These are phyloP conservation scores for Crucibulum parvulum DNA, from an alignment of 1,284 basidiomycete species.

Conservation along the genomic window DNA sequence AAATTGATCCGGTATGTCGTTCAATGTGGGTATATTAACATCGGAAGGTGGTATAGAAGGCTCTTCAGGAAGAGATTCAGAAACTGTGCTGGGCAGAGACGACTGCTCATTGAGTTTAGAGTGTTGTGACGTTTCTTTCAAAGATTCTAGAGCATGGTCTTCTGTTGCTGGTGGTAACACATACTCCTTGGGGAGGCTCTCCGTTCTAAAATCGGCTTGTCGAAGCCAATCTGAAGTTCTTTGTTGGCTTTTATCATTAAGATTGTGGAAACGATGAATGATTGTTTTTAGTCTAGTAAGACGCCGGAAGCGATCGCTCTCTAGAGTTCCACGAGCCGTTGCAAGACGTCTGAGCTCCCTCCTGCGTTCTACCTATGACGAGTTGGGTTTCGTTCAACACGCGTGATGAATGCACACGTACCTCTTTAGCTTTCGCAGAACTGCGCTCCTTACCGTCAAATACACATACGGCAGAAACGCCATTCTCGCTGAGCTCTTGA, in stretches of 20 bases:
- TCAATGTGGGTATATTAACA: no score
- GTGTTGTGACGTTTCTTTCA: no score
- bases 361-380: conserved; percentile 49
- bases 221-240: background rate
- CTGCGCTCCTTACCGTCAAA: conserved; percentile 77
- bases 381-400: background rate
- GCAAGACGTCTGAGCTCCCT: conserved; percentile 52
- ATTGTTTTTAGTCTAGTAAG: background rate
- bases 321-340: conserved; percentile 57
- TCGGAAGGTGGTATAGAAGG: no score
- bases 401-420: conserved; percentile 27
- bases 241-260: background rate
- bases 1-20: no score
- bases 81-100: no score
- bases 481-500: conserved; percentile 61
- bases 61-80: no score
- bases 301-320: conserved; percentile 41
- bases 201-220: background rate
- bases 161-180: no score
- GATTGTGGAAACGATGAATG: background rate
- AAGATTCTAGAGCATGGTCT: no score
- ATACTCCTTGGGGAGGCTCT: no score
- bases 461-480: conserved; percentile 71
- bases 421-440: conserved; percentile 73
- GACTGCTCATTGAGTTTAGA: no score